Evolutionary conservation across 2,329 filamentous ascomycete genomes (phyloP).

Genomic region (Elsinoe perseae): DNA sequence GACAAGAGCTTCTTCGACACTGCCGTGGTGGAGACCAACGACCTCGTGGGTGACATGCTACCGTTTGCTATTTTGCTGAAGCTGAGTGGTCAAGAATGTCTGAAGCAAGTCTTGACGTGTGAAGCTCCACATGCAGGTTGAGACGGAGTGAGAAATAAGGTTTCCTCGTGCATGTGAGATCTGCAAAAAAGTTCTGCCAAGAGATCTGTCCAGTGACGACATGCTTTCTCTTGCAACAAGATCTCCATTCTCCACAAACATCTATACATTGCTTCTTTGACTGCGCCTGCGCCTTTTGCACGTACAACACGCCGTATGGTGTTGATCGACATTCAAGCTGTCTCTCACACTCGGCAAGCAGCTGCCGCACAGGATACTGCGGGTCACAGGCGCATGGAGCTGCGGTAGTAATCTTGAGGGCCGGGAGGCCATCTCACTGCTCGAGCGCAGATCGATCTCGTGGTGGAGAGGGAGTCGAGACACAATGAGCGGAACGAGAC

Average conservation of each 20-base stretch:
- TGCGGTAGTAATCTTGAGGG: slow-evolving; percentile 36
- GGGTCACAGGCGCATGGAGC: slow-evolving; percentile 33
- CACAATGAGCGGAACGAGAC: slow-evolving; percentile 14
- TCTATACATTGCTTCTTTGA: not conserved
- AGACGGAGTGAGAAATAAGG: not conserved
- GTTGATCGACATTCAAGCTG: slow-evolving; percentile 32
- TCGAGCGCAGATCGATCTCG: slow-evolving; percentile 12
- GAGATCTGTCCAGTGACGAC: slow-evolving; percentile 10
- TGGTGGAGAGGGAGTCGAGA: slow-evolving; percentile 18
- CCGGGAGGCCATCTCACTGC: slow-evolving; percentile 34
- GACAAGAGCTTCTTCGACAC: slow-evolving; percentile 20
- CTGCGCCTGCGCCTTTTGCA: not conserved
- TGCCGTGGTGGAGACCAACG: not conserved
- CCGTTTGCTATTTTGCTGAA: not conserved
- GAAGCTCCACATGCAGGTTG: not conserved
- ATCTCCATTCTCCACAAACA: slow-evolving; percentile 3
- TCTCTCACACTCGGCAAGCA: slow-evolving; percentile 38
- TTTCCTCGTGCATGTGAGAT: slow-evolving; percentile 2
- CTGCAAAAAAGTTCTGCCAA: not conserved
- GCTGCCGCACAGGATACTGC: slow-evolving; percentile 41
- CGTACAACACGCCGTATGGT: slow-evolving; percentile 14
- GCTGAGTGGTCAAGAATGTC: not conserved
- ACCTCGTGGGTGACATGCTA: not conserved
- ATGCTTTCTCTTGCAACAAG: slow-evolving; percentile 4
- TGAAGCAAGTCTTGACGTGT: not conserved